Evolutionary conservation across 352 stramenopile genomes (phyloP).

Genomic region (Globisporangium yorkense): DNA sequence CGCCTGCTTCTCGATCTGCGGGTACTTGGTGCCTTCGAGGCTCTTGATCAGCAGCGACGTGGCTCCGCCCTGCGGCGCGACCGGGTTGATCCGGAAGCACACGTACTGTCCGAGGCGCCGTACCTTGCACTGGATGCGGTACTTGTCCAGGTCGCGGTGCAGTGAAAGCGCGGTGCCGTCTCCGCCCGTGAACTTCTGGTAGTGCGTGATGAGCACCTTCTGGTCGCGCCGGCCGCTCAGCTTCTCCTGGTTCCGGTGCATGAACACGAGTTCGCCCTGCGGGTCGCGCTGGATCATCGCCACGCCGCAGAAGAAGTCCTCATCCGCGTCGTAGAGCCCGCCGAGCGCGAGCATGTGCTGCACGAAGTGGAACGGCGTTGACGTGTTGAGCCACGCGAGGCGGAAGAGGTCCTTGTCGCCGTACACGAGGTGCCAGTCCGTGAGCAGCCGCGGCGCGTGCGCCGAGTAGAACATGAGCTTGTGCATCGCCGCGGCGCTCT

Average conservation of each 20-base stretch:
- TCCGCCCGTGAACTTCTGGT: conserved; percentile 75
- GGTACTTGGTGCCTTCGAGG: conserved; percentile 49
- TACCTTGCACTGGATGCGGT: conserved; percentile 61
- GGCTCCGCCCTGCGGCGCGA: conserved; percentile 23
- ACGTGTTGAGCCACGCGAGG: conserved; percentile 73
- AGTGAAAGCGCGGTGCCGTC: conserved; percentile 49
- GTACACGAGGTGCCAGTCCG: conserved; percentile 64
- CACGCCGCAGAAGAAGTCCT: conserved; percentile 73
- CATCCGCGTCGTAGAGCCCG: conserved; percentile 36
- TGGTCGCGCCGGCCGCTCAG: conserved; percentile 58
- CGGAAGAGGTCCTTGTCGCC: conserved; percentile 76
- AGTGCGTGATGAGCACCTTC: conserved; percentile 52
- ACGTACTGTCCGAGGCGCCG: conserved; percentile 49
- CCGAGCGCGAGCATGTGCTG: conserved; percentile 49
- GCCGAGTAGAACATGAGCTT: conserved; percentile 82
- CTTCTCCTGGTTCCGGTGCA: conserved; percentile 80
- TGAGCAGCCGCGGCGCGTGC: conserved; percentile 48
- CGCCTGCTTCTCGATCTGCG: conserved; percentile 55
- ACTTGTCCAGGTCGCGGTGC: conserved; percentile 56
- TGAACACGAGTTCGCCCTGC: conserved; percentile 63
- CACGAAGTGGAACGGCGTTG: conserved; percentile 61
- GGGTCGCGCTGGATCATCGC: conserved; percentile 78
- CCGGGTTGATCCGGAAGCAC: conserved; percentile 58
- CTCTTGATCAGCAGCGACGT: conserved; percentile 55
- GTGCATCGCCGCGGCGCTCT: conserved; percentile 29